Evolutionary conservation across 768 basidiomycete genomes (phyloP), one percentile per base, ranked within the genome.

Genomic region (Lenzites betulinus): DNA sequence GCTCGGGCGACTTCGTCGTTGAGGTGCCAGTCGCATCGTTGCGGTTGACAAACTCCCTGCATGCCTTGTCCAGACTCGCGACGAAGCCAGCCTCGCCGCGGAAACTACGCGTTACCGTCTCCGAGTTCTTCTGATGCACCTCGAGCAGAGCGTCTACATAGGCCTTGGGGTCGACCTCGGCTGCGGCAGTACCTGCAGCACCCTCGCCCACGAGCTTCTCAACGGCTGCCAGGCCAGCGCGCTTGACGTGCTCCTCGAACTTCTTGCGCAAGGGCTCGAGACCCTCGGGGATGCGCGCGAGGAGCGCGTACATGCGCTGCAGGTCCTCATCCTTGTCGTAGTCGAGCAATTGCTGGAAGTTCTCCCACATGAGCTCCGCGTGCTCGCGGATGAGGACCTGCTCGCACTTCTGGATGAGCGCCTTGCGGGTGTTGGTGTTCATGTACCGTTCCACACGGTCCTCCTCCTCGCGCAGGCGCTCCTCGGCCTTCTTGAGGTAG

Each of bases 231-330:
- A 92, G 73, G 28, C 96, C 96, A 15, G 92, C 86, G 69, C 86
- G 85, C 82, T 96, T 97, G 71, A 98, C 96, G 73, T 97, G 95
- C 66, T 91, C 89, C 76, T 95, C 95, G 70, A 98, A 99, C 69
- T 86, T 89, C 80, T 90, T 91, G 68, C 93, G 84, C 54, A 98
- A 75, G 0, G 94, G 95, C 67, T 96, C 93, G 58, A 98, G 78
- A 7, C 95, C 96, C 66, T 93, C 88, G 18, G 87, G 85, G 60
- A 98, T 95, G 35, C 95, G 89, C 13, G 90, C 88, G 23, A 98
- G 80, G n/a, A 98, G 79, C 9, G 88, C 81, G 75, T 97, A 98
- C 93, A 98, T 97, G 43, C 95, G 84, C 66, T 93, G 93, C 43
- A 99, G 79, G 69, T 98, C 96, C 73, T 95, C 92, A 59, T 94